Base-by-base conservation (phyloP, 331 rosid species). In the Malus hybrid region DNA sequence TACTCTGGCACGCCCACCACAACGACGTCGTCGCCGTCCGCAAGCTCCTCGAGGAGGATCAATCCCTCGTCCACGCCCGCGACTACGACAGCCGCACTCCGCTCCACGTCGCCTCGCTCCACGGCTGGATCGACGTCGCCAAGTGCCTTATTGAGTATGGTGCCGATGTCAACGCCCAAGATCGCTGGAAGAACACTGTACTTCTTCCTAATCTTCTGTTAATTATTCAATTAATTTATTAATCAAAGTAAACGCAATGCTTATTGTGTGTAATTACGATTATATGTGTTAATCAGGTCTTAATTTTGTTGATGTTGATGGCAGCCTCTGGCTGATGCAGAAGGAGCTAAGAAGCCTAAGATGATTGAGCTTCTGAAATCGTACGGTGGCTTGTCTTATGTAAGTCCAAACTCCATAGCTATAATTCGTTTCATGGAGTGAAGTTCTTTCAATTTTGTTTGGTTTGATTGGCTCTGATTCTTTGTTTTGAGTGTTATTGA, bases 171-270 rank as follows among this genome's bases (percentile, higher is more conserved):
- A 95, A 95, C 93, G 91, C 99, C 3, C 99, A 90, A 60, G 99
- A 95, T 92, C 99, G 99, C 34, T 95, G 99, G 99, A 92, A 88
- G 83, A 95, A 95, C 84, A 95, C 99, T 24, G 99, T 94, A 83
- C 55, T 42, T 3, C 29, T 52, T 60, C 18, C 74, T 39, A 14
- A 24, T 52, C 4, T 39, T 71, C 33, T 36, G 10, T n/a, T 29
- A 6, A 6, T 19, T 42, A 22, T 7, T 16, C 42, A 10, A 18
- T 46, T 63, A 29, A 27, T 24, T 31, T 44, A 18, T 42, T 42
- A 42, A 42, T 42, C 44, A 39, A 39, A 39, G 2, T 42, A 39
- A 39, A 15, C 2, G 8, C 22, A 63, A 11, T 80, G 31, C 6
- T 2, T 29, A 20, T n/a, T 13, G 24, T 27, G 14, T 69, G 27